Evolutionary conservation across 352 stramenopile species (phyloP), one percentile per base, ranked within the genome.

Genomic region (Phytopythium ostracodes): DNA sequence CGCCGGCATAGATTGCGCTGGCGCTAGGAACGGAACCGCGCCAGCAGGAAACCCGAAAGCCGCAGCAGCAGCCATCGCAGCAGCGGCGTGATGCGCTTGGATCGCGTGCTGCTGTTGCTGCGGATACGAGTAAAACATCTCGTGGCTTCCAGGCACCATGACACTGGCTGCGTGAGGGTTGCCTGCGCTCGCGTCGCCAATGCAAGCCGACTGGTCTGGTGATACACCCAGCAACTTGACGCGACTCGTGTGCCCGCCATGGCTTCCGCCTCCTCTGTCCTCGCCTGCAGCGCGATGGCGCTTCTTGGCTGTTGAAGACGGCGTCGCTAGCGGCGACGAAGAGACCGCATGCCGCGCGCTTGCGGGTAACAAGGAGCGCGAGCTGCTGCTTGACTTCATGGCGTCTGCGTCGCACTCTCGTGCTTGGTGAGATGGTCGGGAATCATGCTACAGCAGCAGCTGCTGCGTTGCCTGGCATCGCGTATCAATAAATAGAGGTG

Each of bases 331-430:
- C 10, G 58, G 58, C 6, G 47, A 63, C 11, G 47, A 31, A 14
- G 40, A 31, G 40, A 56, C 50, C 0, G 38, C 9, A 12, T 53
- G 43, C 5, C 58, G 35, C 18, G 24, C 58, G 20, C 46, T 63
- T 20, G 44, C 35, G 3, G 58, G 58, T 27, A 63, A 12, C 33
- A 63, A 15, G 25, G 58, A 38, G n/a, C 46, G 35, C 46, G 55
- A 56, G 36, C 58, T 63, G 8, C 58, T 47, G 33, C 38, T 47
- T 27, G 58, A 57, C 58, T 63, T 63, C 58, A 63, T 63, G 15
- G n/a, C 17, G 7, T 5, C 2, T 24, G 7, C 12, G 33, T 27
- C 22, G 25, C 46, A 7, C 14, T 11, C 2, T 11, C 14, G 25
- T 35, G 46, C 25, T 36, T 53, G 46, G 4, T 15, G 46, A 9